phyloP scores from a whole-genome alignment of 805 yeast genomes.

The Schwanniomyces sp. region DNA sequence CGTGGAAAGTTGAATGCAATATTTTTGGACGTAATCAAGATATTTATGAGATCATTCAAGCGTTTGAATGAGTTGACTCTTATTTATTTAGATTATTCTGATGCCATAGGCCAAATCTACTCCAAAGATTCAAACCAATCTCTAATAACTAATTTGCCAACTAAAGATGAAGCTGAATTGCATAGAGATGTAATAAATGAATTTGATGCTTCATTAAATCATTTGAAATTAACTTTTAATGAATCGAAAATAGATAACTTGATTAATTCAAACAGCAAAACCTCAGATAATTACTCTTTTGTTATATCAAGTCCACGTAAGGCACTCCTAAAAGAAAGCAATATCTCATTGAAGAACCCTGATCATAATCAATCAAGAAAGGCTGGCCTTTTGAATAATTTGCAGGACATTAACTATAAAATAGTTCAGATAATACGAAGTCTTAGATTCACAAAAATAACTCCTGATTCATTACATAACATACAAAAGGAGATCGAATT shows the following conservation, averaged over 20 bases:
- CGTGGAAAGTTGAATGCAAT: constrained; percentile 32
- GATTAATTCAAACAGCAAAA: constrained; percentile 2
- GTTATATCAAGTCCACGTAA: constrained; percentile 32
- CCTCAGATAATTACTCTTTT: constrained; percentile 13
- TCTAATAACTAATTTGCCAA: constrained; percentile 24
- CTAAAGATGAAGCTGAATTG: constrained; percentile 27
- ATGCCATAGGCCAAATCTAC: constrained; percentile 23
- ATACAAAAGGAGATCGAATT: constrained; percentile 24
- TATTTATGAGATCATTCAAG: constrained; percentile 29
- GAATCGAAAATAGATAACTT: constrained; percentile 2
- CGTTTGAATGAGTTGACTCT: constrained; percentile 28
- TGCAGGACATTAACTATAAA: constrained; percentile 38
- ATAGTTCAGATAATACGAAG: constrained; percentile 34
- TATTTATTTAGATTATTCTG: constrained; percentile 26
- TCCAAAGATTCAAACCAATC: constrained; percentile 12
- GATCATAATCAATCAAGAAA: constrained; percentile 7
- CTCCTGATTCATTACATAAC: constrained; percentile 22
- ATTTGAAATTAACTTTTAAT: constrained; percentile 16
- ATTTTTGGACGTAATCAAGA: constrained; percentile 34
- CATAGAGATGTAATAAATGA: constrained; percentile 28
- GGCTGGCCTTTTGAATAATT: constrained; percentile 20
- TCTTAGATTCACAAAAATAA: constrained; percentile 36
- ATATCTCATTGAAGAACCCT: background rate
- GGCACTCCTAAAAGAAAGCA: constrained; percentile 3
- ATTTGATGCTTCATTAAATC: constrained; percentile 26